Base-by-base conservation (phyloP, 148 eudicot genomes). In the Rhododendron molle region DNA sequence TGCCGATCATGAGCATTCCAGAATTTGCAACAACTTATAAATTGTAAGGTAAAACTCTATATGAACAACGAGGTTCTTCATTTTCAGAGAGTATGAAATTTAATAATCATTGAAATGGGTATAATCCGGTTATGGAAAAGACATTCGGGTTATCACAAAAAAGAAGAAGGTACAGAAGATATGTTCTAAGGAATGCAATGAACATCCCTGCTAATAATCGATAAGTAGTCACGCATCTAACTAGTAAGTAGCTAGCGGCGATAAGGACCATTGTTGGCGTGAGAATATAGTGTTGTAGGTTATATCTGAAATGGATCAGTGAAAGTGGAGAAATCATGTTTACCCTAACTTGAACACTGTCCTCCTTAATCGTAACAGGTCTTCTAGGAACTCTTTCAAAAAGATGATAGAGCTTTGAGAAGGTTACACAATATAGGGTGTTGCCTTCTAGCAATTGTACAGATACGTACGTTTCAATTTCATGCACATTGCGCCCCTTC, bases 1-100 rank as follows among this genome's bases (percentile, higher is more conserved):
- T 69, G 44, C 76, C 23, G 30, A 67, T 62, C 84, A 82, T 62
- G 38, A 47, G 32, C 23, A 79, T 46, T 78, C 81, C 56, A 78
- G 52, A 77, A 20, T 77, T 7, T 77, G 30, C 81, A 78, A 11
- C 54, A 44, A 56, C 34, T 78, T 43, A 78, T 78, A 46, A 44
- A 11, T 43, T 3, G 30, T n/a, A 44, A 20, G 32, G 21, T 7
- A n/a, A 78, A 43, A 43, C 23, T 78, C 26, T 76, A 34, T 21
- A n/a, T 46, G 49, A 78, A 46, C 52, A 32, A 32, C 1, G 4
- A 76, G n/a, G 46, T 36, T 32, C 34, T 76, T 43, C 26, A 43
- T 77, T 43, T 77, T 43, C 76, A 0, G 78, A 2, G 78, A 73
- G 20, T 36, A 43, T 26, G 7, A 78, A 46, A 79, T 47, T 76